Conservation (phyloP, 805 yeast species). For the Sugiyamaella mastotermitis region DNA sequence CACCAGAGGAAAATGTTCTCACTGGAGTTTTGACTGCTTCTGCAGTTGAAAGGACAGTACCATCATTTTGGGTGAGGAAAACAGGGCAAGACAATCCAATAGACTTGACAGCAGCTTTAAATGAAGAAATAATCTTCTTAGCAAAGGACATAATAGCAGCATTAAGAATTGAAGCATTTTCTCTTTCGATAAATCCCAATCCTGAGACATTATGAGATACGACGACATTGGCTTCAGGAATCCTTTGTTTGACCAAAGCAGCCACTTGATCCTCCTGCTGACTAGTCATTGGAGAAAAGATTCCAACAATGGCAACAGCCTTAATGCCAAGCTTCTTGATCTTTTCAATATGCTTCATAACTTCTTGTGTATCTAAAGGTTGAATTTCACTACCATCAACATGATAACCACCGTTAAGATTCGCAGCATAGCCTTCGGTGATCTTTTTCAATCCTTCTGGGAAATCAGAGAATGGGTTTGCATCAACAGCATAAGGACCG, state of each 20-base stretch:
- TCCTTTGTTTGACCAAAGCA: constrained; percentile 28
- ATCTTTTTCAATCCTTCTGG: constrained; percentile 25
- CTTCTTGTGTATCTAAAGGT: constrained; percentile 7
- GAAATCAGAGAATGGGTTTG: constrained; percentile 41
- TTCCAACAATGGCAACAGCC: constrained; percentile 35
- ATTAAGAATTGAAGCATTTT: constrained; percentile 42
- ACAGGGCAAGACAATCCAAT: constrained; percentile 36
- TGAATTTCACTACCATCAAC: constrained; percentile 11
- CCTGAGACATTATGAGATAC: constrained; percentile 38
- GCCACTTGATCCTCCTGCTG: constrained; percentile 35
- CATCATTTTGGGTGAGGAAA: constrained; percentile 43
- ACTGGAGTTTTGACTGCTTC: constrained; percentile 39
- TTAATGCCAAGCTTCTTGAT: constrained; percentile 31
- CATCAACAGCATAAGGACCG: constrained; percentile 37
- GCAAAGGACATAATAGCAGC: constrained; percentile 36
- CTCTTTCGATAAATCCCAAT: constrained; percentile 41
- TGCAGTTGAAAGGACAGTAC: constrained; percentile 37
- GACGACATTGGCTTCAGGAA: constrained; percentile 34
- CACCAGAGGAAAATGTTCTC: constrained; percentile 41
- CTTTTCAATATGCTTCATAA: constrained; percentile 25
- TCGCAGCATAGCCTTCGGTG: constrained; percentile 9
- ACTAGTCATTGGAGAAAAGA: constrained; percentile 36
- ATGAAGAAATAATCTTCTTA: constrained; percentile 35
- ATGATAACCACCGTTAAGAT: constrained; percentile 10
- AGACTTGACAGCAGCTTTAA: constrained; percentile 33